These are phyloP conservation scores for Ceratorhiza oryzae-sativae DNA, from an alignment of 1,284 basidiomycete species.

Conservation along the genomic window DNA sequence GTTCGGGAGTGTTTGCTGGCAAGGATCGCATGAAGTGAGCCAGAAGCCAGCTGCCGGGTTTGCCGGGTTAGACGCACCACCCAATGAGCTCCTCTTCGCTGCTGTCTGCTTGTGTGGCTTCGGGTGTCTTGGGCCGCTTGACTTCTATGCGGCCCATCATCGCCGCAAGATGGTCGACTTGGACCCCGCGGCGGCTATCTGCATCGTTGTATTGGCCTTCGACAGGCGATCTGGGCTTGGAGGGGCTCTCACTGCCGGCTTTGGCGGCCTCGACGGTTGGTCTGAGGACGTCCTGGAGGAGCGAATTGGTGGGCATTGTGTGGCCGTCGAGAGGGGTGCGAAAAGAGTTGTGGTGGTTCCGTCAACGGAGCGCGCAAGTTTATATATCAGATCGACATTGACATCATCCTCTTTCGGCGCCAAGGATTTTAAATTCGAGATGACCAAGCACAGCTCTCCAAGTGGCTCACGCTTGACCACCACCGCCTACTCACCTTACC, in stretches of 20 bases:
- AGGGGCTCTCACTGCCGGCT: constrained; percentile 55
- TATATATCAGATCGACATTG: constrained; percentile 27
- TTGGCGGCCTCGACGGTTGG: constrained; percentile 61
- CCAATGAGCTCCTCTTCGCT: constrained; percentile 77
- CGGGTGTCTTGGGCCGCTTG: constrained; percentile 47
- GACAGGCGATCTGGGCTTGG: constrained; percentile 44
- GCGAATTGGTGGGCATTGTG: constrained; percentile 45
- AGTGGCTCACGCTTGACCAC: constrained; percentile 36
- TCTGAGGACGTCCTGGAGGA: constrained; percentile 74
- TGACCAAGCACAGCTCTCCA: constrained; percentile 30
- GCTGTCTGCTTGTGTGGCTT: constrained; percentile 56
- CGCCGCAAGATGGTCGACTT: constrained; percentile 15
- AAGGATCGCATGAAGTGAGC: neutral
- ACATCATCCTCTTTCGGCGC: constrained; percentile 24
- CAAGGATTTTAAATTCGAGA: neutral
- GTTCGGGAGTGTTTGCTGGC: constrained; percentile 70
- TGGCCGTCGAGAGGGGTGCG: neutral
- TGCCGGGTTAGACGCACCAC: constrained; percentile 61
- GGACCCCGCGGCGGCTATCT: constrained; percentile 16
- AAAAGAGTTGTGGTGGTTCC: neutral
- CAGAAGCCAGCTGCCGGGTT: neutral
- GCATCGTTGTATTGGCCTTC: constrained; percentile 31
- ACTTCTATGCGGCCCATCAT: constrained; percentile 38
- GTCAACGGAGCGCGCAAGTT: neutral
- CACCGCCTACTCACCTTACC: constrained; percentile 24